A percentile compares a stretch with the other conserved stretches of the same genome.
Conservation (phyloP, 805 yeast genomes). For the Kodamaea kaohsiungensis region DNA sequence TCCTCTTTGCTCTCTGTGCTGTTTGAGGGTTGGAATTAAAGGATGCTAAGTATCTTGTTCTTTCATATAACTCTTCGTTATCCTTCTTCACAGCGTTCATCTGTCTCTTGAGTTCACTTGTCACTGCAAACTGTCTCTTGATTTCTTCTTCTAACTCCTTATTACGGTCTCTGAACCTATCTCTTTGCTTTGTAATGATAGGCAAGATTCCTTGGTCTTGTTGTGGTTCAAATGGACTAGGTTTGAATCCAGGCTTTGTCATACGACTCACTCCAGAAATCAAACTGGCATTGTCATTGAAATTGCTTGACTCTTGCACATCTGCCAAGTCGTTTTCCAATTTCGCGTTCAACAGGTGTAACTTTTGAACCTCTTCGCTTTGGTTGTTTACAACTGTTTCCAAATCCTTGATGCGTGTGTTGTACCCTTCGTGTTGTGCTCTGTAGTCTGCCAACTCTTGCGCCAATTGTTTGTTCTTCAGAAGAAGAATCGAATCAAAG, state of each 20-base stretch:
- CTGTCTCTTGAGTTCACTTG: conserved; percentile 65
- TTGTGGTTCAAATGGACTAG: conserved; percentile 18
- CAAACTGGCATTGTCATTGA: conserved; percentile 65
- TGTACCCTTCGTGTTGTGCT: conserved; percentile 53
- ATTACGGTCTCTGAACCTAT: conserved; percentile 82
- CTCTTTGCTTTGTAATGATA: conserved; percentile 92
- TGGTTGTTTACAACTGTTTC: conserved; percentile 36
- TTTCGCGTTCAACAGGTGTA: conserved; percentile 52
- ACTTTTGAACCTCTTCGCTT: conserved; percentile 38
- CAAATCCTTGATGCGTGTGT: conserved; percentile 40
- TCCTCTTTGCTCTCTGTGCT: conserved; percentile 17
- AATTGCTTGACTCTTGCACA: conserved; percentile 50
- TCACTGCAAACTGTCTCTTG: conserved; percentile 53
- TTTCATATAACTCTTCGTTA: conserved; percentile 77
- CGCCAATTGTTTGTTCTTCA: conserved; percentile 72
- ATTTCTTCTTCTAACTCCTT: conserved; percentile 82
- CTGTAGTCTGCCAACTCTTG: conserved; percentile 68
- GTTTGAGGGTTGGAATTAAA: conserved; percentile 30
- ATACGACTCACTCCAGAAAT: conserved; percentile 56
- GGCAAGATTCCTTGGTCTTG: conserved; percentile 54
- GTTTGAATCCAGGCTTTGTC: conserved; percentile 19
- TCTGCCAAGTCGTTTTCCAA: conserved; percentile 74
- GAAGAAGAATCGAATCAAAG: conserved; percentile 61
- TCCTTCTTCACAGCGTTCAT: conserved; percentile 65
- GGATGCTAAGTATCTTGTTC: conserved; percentile 65